Evolutionary conservation across 305 asterid genomes (phyloP), one percentile per base, ranked within the genome.

Genomic region (Fraxinus latifolia): DNA sequence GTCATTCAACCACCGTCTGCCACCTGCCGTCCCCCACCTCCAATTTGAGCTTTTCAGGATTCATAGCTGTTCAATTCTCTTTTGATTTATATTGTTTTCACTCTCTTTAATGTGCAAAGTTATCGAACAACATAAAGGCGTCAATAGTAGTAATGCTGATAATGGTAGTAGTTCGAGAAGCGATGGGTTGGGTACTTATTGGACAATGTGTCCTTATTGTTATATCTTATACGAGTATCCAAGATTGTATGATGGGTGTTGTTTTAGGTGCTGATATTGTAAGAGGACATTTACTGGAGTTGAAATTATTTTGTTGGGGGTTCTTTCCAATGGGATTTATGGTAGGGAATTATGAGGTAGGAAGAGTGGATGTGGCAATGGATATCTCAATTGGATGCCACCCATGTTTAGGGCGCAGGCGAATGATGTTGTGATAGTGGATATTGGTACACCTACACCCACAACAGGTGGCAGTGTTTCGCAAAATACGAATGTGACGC

Each of bases 131-230:
- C 42, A 81, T 8, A 78, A 82, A 76, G 27, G 79, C 62, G 42
- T 62, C 23, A 60, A 74, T 77, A 47, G 80, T 67, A 82, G 82
- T 5, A 82, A 39, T 33, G 34, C 81, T n/a, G 82, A 37, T 72
- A 47, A 70, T 75, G 70, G 37, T 44, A 55, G 83, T 37, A 74
- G 78, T 32, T 5, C 29, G 32, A 76, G 75, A 73, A 76, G 25
- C 68, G 79, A 27, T 3, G 77, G 33, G 23, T 8, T 29, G 32
- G 79, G 65, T 74, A 87, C 83, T 81, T 86, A 94, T 36, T 95
- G 98, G 99, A 93, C 97, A 5, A 86, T 92, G 17, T 95, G 99
- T 84, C 99, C 98, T 0, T 95, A 94, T 79, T 95, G 98, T 84
- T 92, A 93, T 81, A 87, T 89, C 78, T 73, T 95, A 87, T 91